phyloP scores from a whole-genome alignment of 2,329 filamentous ascomycete genomes.

The Paramyrothecium roridum region DNA sequence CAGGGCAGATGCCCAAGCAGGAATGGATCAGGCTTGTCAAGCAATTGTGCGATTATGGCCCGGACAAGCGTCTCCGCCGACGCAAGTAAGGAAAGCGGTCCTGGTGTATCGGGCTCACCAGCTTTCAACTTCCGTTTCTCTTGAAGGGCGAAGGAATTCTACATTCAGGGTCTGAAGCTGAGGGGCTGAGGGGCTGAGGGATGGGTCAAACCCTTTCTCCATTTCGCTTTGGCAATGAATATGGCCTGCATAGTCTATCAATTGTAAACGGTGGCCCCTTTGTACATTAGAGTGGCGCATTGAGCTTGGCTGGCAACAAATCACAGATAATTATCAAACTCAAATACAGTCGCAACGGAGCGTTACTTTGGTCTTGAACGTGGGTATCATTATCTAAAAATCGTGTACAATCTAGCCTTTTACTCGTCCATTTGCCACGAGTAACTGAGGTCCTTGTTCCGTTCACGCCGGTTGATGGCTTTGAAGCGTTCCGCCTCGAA shows the following conservation, averaged over 20 bases:
- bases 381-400: constrained; percentile 14
- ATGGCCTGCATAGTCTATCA: constrained; percentile 3
- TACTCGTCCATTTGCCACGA: constrained; percentile 96
- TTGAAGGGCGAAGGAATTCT: too few species aligned
- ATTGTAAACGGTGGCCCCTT: not conserved
- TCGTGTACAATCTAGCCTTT: constrained; percentile 4
- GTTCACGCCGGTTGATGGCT: constrained; percentile 73
- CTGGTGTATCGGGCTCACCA: too few species aligned
- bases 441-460: constrained; percentile 80
- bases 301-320: too few species aligned
- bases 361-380: constrained; percentile 3
- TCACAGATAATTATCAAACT: not conserved
- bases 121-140: too few species aligned
- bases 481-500: constrained; percentile 94
- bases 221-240: not conserved
- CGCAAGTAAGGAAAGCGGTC: constrained; percentile 25
- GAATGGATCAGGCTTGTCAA: constrained; percentile 61
- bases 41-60: constrained; percentile 48
- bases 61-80: constrained; percentile 50
- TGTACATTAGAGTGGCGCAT: not conserved
- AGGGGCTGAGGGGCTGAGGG: too few species aligned
- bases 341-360: not conserved
- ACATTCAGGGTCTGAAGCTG: too few species aligned
- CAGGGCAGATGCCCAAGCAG: constrained; percentile 47
- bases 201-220: too few species aligned